These are phyloP conservation scores for Cladorrhinum samala DNA, from an alignment of 495 filamentous ascomycete species.

Conservation along the genomic window DNA sequence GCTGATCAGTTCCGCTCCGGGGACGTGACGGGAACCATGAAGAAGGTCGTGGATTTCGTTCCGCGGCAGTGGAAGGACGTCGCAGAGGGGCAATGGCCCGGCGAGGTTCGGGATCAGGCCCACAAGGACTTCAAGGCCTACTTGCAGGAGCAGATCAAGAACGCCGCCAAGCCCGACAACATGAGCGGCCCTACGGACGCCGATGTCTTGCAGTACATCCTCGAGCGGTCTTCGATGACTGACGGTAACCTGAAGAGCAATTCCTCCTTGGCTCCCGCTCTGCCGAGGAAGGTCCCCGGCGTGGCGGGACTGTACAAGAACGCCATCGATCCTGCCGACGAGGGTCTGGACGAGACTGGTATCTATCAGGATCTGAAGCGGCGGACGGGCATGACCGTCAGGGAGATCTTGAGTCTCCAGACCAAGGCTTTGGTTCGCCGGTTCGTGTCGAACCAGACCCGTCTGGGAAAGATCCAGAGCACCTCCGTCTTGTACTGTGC, in stretches of 20 bases:
- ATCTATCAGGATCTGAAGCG: conserved; percentile 50
- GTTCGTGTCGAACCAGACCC: conserved; percentile 83
- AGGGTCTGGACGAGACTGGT: conserved; percentile 36
- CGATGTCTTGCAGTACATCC: conserved; percentile 36
- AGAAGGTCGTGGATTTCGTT: conserved; percentile 36
- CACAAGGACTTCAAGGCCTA: conserved; percentile 28
- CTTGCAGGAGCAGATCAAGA: conserved; percentile 16
- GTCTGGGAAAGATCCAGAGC: conserved; percentile 82
- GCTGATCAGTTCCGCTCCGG: conserved; percentile 22
- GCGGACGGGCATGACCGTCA: conserved; percentile 58
- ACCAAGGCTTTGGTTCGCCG: conserved; percentile 64
- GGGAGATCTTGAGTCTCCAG: conserved; percentile 49
- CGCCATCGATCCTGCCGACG: conserved; percentile 36
- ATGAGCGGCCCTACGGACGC: conserved; percentile 34
- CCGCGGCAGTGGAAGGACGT: conserved; percentile 24
- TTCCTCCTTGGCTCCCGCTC: conserved; percentile 36
- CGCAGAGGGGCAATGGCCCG: conserved; percentile 25
- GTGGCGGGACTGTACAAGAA: conserved; percentile 45
- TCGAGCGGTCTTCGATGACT: conserved; percentile 35
- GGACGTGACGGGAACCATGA: conserved; percentile 21
- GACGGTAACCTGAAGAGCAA: conserved; percentile 28
- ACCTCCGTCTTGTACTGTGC: conserved; percentile 67
- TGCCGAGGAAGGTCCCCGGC: conserved; percentile 39
- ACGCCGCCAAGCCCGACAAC: conserved; percentile 43
- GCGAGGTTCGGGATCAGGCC: conserved; percentile 24